These are phyloP conservation scores for Jamesozyma rosinii DNA, from an alignment of 805 yeast genomes.

Conservation along the genomic window DNA sequence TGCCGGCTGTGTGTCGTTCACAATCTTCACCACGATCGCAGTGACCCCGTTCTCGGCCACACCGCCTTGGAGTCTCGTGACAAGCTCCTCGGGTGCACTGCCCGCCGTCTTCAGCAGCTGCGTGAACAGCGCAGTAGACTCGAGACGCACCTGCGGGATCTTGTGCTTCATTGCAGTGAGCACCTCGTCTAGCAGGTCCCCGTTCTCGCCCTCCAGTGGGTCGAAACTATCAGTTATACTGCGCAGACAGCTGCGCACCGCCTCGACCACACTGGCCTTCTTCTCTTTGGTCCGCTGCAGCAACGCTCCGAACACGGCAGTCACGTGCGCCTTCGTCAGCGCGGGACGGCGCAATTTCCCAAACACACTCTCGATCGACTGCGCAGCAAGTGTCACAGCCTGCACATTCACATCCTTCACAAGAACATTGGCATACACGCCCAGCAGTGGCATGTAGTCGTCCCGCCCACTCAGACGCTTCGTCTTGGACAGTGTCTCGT, in stretches of 20 bases:
- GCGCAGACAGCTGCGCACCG: slow-evolving; percentile 58
- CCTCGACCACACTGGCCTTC: slow-evolving; percentile 66
- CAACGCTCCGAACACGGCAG: slow-evolving; percentile 47
- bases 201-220: slow-evolving; percentile 23
- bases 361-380: slow-evolving; percentile 51
- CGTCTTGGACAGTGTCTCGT: slow-evolving; percentile 40
- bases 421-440: slow-evolving; percentile 57
- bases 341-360: slow-evolving; percentile 48
- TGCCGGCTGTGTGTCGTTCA: slow-evolving; percentile 76
- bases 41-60: slow-evolving; percentile 14
- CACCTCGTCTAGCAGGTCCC: slow-evolving; percentile 48
- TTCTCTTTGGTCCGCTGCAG: slow-evolving; percentile 84
- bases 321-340: slow-evolving; percentile 44
- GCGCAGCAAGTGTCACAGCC: slow-evolving; percentile 73
- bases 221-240: slow-evolving; percentile 47
- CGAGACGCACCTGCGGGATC: slow-evolving; percentile 74
- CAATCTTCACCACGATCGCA: slow-evolving; percentile 45
- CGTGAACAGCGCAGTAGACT: slow-evolving; percentile 54
- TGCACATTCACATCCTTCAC: slow-evolving; percentile 78
- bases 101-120: slow-evolving; percentile 34
- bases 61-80: slow-evolving; percentile 8
- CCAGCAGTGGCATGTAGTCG: slow-evolving; percentile 59
- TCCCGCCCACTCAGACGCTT: slow-evolving; percentile 44
- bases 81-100: slow-evolving; percentile 13
- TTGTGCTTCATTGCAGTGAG: slow-evolving; percentile 58